Evolutionary conservation across 2,329 filamentous ascomycete genomes (phyloP).

Genomic region (Ramularia collo-cygni): DNA sequence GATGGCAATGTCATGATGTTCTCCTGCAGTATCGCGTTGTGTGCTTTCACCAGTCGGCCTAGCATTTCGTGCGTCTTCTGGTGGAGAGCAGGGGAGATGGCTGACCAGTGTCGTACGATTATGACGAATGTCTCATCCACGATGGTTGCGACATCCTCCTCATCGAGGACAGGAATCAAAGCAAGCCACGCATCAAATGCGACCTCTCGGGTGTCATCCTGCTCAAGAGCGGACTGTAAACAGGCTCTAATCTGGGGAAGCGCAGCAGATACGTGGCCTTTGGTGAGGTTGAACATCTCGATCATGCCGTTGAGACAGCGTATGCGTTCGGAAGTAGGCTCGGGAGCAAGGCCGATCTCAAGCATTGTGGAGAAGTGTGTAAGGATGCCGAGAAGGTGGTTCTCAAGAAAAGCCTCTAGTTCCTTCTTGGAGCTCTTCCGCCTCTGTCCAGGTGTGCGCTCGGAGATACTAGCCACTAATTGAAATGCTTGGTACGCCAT

Average conservation of each 20-base stretch:
- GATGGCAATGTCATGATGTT: constrained; percentile 73
- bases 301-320: constrained; percentile 76
- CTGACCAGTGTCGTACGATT: constrained; percentile 71
- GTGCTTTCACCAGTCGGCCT: constrained; percentile 55
- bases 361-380: constrained; percentile 71
- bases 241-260: constrained; percentile 93
- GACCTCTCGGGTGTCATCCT: constrained; percentile 65
- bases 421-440: constrained; percentile 48
- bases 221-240: constrained; percentile 72
- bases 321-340: constrained; percentile 53
- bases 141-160: constrained; percentile 70
- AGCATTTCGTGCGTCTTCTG: constrained; percentile 57
- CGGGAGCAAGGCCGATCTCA: constrained; percentile 48
- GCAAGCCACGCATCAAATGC: constrained; percentile 80
- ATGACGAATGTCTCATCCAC: constrained; percentile 87
- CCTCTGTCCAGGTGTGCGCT: constrained; percentile 40
- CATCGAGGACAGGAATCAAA: constrained; percentile 67
- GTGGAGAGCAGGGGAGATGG: constrained; percentile 56
- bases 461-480: constrained; percentile 42
- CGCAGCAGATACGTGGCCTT: constrained; percentile 65
- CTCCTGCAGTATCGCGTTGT: constrained; percentile 55
- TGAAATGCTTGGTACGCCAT: constrained; percentile 44
- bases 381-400: constrained; percentile 80
- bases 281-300: constrained; percentile 75
- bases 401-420: constrained; percentile 69